phyloP scores from a whole-genome alignment of 352 stramenopile species.

The Globisporangium nodosum region DNA sequence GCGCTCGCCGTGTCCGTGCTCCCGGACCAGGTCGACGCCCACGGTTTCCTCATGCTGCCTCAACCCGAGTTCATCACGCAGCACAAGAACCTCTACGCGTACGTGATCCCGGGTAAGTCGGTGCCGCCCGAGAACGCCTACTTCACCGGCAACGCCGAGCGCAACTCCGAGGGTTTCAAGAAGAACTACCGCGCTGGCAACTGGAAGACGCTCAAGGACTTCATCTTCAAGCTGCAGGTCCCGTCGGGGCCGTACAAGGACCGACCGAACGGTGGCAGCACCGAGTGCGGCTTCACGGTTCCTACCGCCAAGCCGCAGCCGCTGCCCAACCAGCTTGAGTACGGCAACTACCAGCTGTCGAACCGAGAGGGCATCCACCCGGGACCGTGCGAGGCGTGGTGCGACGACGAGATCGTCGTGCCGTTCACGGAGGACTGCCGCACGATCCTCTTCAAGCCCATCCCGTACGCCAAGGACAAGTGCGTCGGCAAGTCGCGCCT shows the following conservation, averaged over 20 bases:
- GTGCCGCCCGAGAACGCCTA: not conserved
- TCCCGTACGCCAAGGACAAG: no score
- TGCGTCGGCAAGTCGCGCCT: no score
- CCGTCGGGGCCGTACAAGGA: no score
- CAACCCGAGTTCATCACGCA: no score
- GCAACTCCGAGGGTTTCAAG: conserved; percentile 1
- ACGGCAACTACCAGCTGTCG: no score
- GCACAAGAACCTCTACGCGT: not conserved
- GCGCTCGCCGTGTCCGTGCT: no score
- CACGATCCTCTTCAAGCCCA: not conserved
- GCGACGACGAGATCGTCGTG: conserved; percentile 34
- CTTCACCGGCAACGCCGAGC: conserved; percentile 1
- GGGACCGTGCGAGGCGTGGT: conserved; percentile 41
- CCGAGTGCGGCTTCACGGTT: no score
- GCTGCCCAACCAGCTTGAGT: no score
- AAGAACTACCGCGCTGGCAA: conserved; percentile 2
- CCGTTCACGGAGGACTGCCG: conserved; percentile 32
- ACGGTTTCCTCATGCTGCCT: no score
- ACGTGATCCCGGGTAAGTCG: not conserved
- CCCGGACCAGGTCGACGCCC: no score
- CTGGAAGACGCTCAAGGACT: conserved; percentile 1
- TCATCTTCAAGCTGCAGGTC: not conserved
- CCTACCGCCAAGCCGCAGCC: no score
- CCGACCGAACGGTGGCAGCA: no score
- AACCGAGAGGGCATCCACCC: conserved; percentile 22